Evolutionary conservation across 805 yeast genomes (phyloP), one percentile per base, ranked within the genome.

Genomic region (Metschnikowia drakensbergensis): DNA sequence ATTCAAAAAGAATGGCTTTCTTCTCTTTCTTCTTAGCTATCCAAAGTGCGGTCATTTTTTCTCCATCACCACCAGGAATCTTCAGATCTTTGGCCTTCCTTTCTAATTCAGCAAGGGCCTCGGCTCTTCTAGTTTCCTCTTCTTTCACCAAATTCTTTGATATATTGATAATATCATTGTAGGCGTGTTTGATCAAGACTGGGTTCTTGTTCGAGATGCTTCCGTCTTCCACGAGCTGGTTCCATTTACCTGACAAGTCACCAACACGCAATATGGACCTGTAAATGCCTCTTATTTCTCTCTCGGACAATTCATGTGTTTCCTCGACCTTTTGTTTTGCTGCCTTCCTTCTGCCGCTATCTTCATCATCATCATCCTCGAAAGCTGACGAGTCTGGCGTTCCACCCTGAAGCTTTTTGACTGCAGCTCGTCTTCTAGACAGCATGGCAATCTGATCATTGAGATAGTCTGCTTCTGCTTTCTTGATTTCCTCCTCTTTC

Each of bases 401-500:
- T 8, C 60, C 68, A 13, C 65, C 67, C 40, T 66, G 65, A 29
- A 84, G 80, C 58, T 78, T 81, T 52, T 78, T 79, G 45, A 83
- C 77, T 0, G 94, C 89, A 27, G 85, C 84, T 50, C 87, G 82
- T 60, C 96, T 80, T 63, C 96, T 81, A 31, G 86, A 81, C 61
- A 82, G 86, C 84, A 94, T 80, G 54, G 89, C 89, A 56, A 94
- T 82, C 66, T 94, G 98, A 58, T 90, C 92, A 61, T 89, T 83
- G 49, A 94, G 76, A 61, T 82, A 91, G 54, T 82, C 86, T 54
- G 92, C 97, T 56, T 94, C 97, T 39, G 84, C 79, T 45, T 86
- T 79, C 64, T 83, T 85, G 74, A 86, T 84, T 64, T 94, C 99
- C 48, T 90, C 96, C 54, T 87, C 96, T 64, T 94, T 94, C 58